These are phyloP conservation scores for Fusarium sp. DNA, from an alignment of 2,329 filamentous ascomycete genomes.

Conservation along the genomic window DNA sequence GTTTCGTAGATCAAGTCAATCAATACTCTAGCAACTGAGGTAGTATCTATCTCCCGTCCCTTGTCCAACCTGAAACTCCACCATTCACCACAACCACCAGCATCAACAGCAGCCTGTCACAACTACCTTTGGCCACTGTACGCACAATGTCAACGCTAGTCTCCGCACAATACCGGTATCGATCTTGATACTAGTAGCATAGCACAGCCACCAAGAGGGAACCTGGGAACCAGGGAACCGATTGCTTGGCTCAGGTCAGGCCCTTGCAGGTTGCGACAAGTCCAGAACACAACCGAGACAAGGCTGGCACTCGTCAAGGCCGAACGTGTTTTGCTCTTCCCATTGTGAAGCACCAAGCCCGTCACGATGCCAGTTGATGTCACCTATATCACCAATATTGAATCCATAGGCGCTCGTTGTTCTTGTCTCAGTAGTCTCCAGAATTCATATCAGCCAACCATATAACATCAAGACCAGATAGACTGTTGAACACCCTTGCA, in stretches of 20 bases:
- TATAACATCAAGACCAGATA: slow-evolving; percentile 28
- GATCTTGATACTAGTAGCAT: slow-evolving; percentile 41
- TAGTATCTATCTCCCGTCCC: slow-evolving; percentile 7
- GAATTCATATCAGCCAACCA: slow-evolving; percentile 28
- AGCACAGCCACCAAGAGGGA: slow-evolving; percentile 6
- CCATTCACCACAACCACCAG: slow-evolving; percentile 35
- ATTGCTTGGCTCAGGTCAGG: slow-evolving; percentile 8
- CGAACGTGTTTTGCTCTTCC: slow-evolving; percentile 11
- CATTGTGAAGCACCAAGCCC: slow-evolving; percentile 31
- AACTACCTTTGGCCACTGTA: not conserved
- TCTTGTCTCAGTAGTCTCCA: not conserved
- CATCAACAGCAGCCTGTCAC: not conserved
- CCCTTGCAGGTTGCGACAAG: slow-evolving; percentile 23
- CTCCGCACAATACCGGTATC: slow-evolving; percentile 18
- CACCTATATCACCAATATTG: slow-evolving; percentile 25
- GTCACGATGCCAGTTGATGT: slow-evolving; percentile 35
- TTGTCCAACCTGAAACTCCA: slow-evolving; percentile 45
- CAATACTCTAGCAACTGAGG: not conserved
- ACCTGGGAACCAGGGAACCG: slow-evolving; percentile 18
- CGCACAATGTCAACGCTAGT: slow-evolving; percentile 12
- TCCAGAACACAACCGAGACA: slow-evolving; percentile 32
- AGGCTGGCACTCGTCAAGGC: slow-evolving; percentile 22
- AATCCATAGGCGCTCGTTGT: slow-evolving; percentile 24
- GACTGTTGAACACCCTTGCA: slow-evolving; percentile 6
- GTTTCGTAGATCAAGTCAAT: not conserved